These are phyloP conservation scores for Fraxinus cuspidata DNA, from an alignment of 257 asterid genomes.

Conservation along the genomic window DNA sequence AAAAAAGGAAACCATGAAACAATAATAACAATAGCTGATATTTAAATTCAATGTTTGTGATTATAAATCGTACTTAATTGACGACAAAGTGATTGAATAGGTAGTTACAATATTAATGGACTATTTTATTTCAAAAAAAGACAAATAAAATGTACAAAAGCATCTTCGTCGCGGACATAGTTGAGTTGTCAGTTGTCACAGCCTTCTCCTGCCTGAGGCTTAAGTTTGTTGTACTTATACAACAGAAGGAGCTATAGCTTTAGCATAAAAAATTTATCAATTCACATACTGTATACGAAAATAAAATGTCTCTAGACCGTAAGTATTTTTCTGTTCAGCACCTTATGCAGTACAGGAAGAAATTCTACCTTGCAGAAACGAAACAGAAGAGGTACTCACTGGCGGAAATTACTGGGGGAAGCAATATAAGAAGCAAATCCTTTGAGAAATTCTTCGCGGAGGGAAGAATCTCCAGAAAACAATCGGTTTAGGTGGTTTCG, in stretches of 20 bases:
- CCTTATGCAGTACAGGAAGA: neutral
- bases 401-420: conserved; percentile 54
- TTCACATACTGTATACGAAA: neutral
- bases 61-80: neutral
- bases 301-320: neutral
- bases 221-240: neutral
- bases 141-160: neutral
- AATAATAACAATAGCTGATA: neutral
- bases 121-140: neutral
- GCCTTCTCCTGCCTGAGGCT: neutral
- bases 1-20: neutral
- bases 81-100: neutral
- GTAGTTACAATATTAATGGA: neutral
- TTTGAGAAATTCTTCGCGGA: conserved; percentile 56
- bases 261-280: neutral
- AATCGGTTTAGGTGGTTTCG: conserved; percentile 55
- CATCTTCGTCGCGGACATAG: neutral
- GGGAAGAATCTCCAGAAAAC: conserved; percentile 50
- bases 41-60: neutral
- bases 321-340: neutral
- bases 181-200: neutral
- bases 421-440: conserved; percentile 59
- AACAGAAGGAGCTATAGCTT: neutral
- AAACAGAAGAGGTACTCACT: conserved; percentile 35
- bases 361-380: neutral